These are phyloP conservation scores for Stropharia rugosoannulata DNA, from an alignment of 768 basidiomycete genomes.

Conservation along the genomic window DNA sequence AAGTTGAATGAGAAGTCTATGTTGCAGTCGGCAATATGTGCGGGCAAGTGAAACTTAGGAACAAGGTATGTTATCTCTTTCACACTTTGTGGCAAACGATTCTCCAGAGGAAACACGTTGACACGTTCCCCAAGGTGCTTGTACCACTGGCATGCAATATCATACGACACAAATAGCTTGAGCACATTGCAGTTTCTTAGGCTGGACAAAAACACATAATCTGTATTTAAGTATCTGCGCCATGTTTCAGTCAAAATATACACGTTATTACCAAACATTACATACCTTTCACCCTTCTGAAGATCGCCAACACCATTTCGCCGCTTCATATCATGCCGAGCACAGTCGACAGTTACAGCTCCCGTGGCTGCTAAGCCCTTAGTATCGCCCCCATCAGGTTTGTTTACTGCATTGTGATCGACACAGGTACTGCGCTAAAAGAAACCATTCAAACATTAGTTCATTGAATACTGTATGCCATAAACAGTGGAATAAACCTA, in stretches of 20 bases:
- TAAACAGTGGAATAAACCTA: background rate
- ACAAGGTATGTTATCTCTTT: background rate
- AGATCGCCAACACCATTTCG: background rate
- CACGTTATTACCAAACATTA: background rate
- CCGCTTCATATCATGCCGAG: background rate
- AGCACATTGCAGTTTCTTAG: background rate
- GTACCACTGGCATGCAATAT: background rate
- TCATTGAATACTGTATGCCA: too few species aligned
- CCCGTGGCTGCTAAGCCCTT: background rate
- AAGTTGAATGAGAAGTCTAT: background rate
- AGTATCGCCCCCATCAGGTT: background rate
- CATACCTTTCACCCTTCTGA: background rate
- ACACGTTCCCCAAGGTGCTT: background rate
- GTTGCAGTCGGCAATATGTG: background rate
- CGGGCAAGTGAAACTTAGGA: background rate
- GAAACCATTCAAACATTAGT: too few species aligned
- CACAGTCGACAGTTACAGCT: background rate
- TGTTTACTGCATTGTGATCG: background rate
- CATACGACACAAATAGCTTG: background rate
- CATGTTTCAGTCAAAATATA: background rate
- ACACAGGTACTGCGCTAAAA: background rate
- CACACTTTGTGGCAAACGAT: background rate
- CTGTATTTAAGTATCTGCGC: background rate
- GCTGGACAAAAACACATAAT: background rate
- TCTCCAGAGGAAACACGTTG: background rate